These are phyloP conservation scores for Exophiala sp. DNA, from an alignment of 2,329 filamentous ascomycete species.

Conservation along the genomic window DNA sequence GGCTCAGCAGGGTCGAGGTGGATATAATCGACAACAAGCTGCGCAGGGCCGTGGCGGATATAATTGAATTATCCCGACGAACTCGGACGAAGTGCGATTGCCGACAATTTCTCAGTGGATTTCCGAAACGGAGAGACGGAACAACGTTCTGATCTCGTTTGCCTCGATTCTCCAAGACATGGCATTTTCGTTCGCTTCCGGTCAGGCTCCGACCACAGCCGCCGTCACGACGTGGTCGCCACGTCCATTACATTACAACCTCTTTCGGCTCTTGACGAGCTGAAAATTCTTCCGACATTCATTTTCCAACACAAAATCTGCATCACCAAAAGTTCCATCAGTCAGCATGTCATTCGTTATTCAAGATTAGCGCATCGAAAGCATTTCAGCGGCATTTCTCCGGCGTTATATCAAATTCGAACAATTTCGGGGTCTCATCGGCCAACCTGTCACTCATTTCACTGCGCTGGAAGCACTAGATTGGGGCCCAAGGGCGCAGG, in stretches of 20 bases:
- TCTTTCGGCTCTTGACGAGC: slow-evolving; percentile 13
- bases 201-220: too few relatives aligned
- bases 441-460: too few relatives aligned
- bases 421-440: too few relatives aligned
- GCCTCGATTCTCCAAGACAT: slow-evolving; percentile 8
- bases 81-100: too few relatives aligned
- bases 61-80: slow-evolving; percentile 25
- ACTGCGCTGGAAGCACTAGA: too few relatives aligned
- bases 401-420: neutral
- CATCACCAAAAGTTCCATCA: slow-evolving; percentile 15
- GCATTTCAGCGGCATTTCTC: slow-evolving; percentile 18
- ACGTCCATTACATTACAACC: slow-evolving; percentile 1
- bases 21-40: slow-evolving; percentile 32
- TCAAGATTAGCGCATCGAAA: slow-evolving; percentile 1
- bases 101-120: too few relatives aligned
- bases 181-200: too few relatives aligned
- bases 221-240: too few relatives aligned
- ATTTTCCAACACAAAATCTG: slow-evolving; percentile 56
- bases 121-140: neutral
- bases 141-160: neutral
- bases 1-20: slow-evolving; percentile 26
- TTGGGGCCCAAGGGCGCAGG: too few relatives aligned
- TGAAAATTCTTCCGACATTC: slow-evolving; percentile 15
- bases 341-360: slow-evolving; percentile 10
- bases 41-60: slow-evolving; percentile 31